phyloP scores from a whole-genome alignment of 1,284 basidiomycete genomes.

The Moniliella sp. region DNA sequence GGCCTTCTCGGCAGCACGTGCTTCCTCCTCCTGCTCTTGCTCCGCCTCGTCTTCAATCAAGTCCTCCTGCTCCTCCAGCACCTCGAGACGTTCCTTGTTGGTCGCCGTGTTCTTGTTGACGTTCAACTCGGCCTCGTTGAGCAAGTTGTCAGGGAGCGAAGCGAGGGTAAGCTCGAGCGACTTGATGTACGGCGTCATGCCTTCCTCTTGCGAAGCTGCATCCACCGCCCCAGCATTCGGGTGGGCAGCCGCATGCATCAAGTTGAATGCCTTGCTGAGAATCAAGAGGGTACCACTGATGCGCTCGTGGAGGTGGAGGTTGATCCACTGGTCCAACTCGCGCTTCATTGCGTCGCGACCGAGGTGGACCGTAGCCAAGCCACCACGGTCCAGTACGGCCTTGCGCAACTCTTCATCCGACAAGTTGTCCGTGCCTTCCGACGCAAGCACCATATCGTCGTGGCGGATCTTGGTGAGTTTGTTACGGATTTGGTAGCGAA shows the following conservation, averaged over 20 bases:
- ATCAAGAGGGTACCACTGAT: slow-evolving; percentile 84
- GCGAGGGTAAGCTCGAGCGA: slow-evolving; percentile 74
- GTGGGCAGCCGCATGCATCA: slow-evolving; percentile 33
- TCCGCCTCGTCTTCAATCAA: slow-evolving; percentile 97
- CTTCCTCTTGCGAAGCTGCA: no score
- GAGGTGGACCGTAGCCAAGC: slow-evolving; percentile 59
- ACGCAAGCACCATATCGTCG: slow-evolving; percentile 70
- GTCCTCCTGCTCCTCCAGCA: slow-evolving; percentile 91
- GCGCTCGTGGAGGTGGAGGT: slow-evolving; percentile 58
- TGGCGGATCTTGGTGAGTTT: slow-evolving; percentile 62
- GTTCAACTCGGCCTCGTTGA: slow-evolving; percentile 87
- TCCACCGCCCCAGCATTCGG: no score
- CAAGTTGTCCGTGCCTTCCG: slow-evolving; percentile 74
- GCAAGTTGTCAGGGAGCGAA: slow-evolving; percentile 76
- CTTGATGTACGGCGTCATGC: slow-evolving; percentile 41
- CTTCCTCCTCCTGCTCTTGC: slow-evolving; percentile 75
- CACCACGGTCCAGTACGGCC: slow-evolving; percentile 75
- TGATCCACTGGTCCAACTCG: slow-evolving; percentile 79
- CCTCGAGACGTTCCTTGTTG: slow-evolving; percentile 93
- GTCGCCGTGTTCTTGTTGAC: slow-evolving; percentile 77
- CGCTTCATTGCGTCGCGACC: slow-evolving; percentile 45
- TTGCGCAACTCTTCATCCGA: slow-evolving; percentile 69
- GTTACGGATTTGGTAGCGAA: slow-evolving; percentile 73
- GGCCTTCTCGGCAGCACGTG: slow-evolving; percentile 39
- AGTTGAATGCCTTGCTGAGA: slow-evolving; percentile 78